phyloP scores from a whole-genome alignment of 75 land plant species.

The Cunninghamia lanceolata region DNA sequence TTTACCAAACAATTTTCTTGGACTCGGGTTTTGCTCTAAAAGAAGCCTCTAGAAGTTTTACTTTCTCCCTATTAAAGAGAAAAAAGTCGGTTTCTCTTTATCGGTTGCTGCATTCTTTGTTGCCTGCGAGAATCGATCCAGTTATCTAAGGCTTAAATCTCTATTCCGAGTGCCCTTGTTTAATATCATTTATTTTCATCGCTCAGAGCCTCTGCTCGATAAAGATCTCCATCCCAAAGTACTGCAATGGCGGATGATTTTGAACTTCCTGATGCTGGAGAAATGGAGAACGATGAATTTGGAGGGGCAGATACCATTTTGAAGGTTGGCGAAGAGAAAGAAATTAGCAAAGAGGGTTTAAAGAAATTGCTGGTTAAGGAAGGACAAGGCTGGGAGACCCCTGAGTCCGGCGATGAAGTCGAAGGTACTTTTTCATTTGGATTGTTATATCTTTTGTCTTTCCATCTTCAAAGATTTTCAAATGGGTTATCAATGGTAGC shows the following conservation, averaged over 20 bases:
- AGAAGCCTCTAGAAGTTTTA: not conserved
- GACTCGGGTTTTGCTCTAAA: not conserved
- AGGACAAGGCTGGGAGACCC: slow-evolving; percentile 67
- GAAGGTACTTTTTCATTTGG: slow-evolving; percentile 34
- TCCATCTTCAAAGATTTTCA: not conserved
- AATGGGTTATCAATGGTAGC: too few species aligned
- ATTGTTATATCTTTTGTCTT: not conserved
- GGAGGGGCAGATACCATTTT: slow-evolving; percentile 13
- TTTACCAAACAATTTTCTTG: not conserved
- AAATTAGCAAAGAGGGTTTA: slow-evolving; percentile 65
- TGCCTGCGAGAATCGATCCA: not conserved
- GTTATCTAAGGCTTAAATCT: too few species aligned
- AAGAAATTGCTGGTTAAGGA: slow-evolving; percentile 78
- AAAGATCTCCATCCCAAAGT: too few species aligned
- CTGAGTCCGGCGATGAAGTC: slow-evolving; percentile 76
- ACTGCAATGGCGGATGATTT: slow-evolving; percentile 10
- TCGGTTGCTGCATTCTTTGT: not conserved
- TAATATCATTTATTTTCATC: not conserved
- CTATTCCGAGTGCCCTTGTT: not conserved
- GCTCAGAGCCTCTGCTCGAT: not conserved
- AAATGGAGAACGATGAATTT: not conserved
- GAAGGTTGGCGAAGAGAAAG: slow-evolving; percentile 83
- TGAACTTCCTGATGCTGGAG: slow-evolving; percentile 6
- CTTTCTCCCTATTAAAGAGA: not conserved
- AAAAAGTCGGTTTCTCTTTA: not conserved